Base-by-base conservation (phyloP, 345 rosid species). In the Barbarea vulgaris region DNA sequence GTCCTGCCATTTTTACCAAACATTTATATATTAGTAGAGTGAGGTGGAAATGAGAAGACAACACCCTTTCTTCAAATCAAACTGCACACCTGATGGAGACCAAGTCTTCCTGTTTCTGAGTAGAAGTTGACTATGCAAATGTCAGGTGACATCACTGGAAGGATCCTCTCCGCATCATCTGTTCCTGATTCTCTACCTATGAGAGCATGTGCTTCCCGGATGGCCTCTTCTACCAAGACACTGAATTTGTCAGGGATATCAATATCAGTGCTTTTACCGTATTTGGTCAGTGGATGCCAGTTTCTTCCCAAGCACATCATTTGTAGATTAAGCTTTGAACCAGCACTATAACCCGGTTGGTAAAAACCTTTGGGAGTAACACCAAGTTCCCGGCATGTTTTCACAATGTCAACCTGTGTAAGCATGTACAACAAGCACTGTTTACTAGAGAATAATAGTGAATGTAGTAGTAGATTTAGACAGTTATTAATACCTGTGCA, bases 281-380 rank as follows among this genome's bases (percentile, higher is more conserved):
- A 89, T 44, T 73, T 66, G 4, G 83, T 77, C 50, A 69, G 70
- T 7, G 89, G 89, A 67, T 84, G 83, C 93, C 86, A 89, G 54
- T 84, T 70, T 33, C 51, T 70, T 18, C 89, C 92, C 9, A 85
- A 89, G 57, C 87, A 89, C 92, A 87, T 87, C 91, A 89, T 86
- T 41, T 83, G 78, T 70, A 83, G 50, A 31, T 55, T 78, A 37
- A 87, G 77, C 79, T 77, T 85, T 25, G 83, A 87, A 64, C 90
- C 95, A 75, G 56, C 78, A 12, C 62, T 74, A 80, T 81, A 87
- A 28, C 82, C 89, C n/a, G n/a, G n/a, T n/a, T n/a, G n/a, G n/a
- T n/a, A n/a, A n/a, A n/a, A n/a, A n/a, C n/a, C 89, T 13, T 84
- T 80, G 6, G 84, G 66, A 9, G 87, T 72, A 14, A 73, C 41